A percentile compares a stretch with the other conserved stretches of the same genome.
Conservation (phyloP, 2,329 filamentous ascomycete genomes). For the Aspergillus fischeri region DNA sequence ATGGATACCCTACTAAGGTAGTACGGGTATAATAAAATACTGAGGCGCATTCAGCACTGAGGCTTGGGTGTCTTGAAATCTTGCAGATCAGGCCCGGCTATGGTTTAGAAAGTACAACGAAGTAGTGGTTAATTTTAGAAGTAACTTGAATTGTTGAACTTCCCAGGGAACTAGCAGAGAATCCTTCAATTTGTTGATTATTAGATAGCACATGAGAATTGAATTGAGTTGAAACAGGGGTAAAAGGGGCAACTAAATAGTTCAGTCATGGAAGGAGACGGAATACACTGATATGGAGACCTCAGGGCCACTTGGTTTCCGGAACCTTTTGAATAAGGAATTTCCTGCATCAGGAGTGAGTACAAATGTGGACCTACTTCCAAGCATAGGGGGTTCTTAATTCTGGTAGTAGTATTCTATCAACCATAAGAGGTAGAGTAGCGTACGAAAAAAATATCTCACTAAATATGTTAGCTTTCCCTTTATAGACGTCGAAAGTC, state of each 20-base stretch:
- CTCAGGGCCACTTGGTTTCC: not conserved
- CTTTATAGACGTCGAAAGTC: not conserved
- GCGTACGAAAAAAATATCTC: no score
- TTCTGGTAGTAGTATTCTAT: not conserved
- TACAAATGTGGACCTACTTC: not conserved
- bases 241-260: not conserved
- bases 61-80: not conserved
- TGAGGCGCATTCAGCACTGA: not conserved
- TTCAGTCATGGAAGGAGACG: not conserved
- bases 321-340: not conserved
- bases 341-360: not conserved
- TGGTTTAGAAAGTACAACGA: not conserved
- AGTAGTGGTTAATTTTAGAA: not conserved
- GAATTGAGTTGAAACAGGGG: not conserved
- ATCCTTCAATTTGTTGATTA: not conserved
- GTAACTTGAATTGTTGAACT: not conserved
- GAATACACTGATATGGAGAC: not conserved
- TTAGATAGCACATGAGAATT: not conserved
- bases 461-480: not conserved
- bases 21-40: not conserved
- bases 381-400: not conserved
- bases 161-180: not conserved
- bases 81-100: not conserved
- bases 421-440: not conserved
- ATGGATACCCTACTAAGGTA: not conserved